Conservation (phyloP, 2,329 filamentous ascomycete genomes). For the Ascochyta koolunga region DNA sequence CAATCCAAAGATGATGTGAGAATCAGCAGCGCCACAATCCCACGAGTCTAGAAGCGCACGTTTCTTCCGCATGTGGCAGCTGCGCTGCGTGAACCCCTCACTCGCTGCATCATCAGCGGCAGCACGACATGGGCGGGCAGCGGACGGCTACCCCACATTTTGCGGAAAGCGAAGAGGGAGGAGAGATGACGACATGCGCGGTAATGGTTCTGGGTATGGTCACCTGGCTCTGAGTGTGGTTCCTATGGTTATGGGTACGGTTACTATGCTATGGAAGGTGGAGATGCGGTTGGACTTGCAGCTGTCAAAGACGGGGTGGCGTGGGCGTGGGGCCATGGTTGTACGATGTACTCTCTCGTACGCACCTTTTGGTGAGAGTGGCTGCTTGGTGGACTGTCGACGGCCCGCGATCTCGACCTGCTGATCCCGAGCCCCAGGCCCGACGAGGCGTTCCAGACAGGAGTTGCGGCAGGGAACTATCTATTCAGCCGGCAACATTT, state of each 20-base stretch:
- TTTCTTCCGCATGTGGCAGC: constrained; percentile 3
- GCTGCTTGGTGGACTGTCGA: no score
- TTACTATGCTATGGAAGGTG: no score
- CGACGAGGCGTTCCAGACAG: constrained; percentile 25
- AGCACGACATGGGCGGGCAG: constrained; percentile 1
- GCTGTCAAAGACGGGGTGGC: no score
- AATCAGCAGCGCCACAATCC: not conserved
- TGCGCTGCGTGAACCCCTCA: not conserved
- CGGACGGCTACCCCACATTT: constrained; percentile 18
- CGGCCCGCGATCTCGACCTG: constrained; percentile 27
- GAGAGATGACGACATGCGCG: not conserved
- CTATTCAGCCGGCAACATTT: constrained; percentile 13
- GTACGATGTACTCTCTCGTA: no score
- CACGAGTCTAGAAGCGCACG: not conserved
- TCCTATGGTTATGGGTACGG: no score
- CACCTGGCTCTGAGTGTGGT: no score
- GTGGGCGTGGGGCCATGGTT: no score
- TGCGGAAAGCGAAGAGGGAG: not conserved
- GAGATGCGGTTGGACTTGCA: no score
- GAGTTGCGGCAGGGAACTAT: constrained; percentile 36
- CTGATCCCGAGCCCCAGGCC: constrained; percentile 17
- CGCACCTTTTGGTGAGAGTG: no score
- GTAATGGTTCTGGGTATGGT: no score
- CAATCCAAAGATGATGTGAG: no score
- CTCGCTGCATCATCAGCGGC: constrained; percentile 6